A percentile compares a stretch with the other conserved stretches of the same genome.
phyloP scores from a whole-genome alignment of 371 early-diverging fungal species.

The Pancytospora epiphaga region DNA sequence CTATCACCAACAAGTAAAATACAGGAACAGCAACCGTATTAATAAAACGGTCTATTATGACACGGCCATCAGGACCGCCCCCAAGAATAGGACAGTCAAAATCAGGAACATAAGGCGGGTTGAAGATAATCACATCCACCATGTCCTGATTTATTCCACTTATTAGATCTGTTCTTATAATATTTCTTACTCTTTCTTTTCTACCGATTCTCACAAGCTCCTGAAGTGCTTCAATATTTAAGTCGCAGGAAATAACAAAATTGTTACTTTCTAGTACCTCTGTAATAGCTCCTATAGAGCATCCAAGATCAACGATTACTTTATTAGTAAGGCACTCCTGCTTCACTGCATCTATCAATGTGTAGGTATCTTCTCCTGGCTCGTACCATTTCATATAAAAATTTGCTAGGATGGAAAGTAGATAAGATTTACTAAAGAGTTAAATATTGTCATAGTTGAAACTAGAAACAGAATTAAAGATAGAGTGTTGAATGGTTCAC shows the following conservation, averaged over 20 bases:
- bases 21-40: constrained; percentile 66
- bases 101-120: constrained; percentile 75
- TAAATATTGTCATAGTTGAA: no score
- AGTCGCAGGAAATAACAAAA: constrained; percentile 34
- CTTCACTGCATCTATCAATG: constrained; percentile 37
- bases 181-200: constrained; percentile 19
- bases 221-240: constrained; percentile 44
- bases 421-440: no score
- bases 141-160: constrained; percentile 23
- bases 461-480: no score
- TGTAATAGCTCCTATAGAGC: constrained; percentile 34
- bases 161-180: constrained; percentile 34
- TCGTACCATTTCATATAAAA: constrained; percentile 48
- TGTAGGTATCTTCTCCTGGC: constrained; percentile 53
- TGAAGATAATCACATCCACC: constrained; percentile 75
- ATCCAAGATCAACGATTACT: constrained; percentile 45
- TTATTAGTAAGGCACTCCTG: constrained; percentile 15
- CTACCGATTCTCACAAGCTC: not conserved
- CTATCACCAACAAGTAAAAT: constrained; percentile 74
- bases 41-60: constrained; percentile 72
- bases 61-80: constrained; percentile 74
- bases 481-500: no score
- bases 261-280: constrained; percentile 21
- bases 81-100: constrained; percentile 62
- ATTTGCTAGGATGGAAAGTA: no score